A percentile compares a stretch with the other conserved stretches of the same genome.
phyloP scores from a whole-genome alignment of 2,329 filamentous ascomycete species.

The Chaetomiaceae sp. region DNA sequence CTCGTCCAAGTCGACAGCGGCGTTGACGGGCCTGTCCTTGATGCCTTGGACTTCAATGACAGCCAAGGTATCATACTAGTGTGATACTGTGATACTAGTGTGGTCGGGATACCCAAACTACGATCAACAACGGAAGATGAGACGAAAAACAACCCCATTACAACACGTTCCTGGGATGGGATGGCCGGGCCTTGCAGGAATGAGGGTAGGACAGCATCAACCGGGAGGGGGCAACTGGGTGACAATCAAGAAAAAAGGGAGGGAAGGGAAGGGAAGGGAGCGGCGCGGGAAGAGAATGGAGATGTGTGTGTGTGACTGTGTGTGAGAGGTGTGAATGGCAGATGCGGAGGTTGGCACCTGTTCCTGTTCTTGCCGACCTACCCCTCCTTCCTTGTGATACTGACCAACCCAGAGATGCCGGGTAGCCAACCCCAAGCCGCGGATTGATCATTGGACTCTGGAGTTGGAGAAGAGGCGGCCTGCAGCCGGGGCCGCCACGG shows the following conservation, averaged over 20 bases:
- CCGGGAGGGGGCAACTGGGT: slow-evolving; percentile 5
- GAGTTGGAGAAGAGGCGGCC: too few species aligned
- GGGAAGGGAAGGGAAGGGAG: too few species aligned
- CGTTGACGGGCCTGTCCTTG: neutral
- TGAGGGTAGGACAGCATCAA: slow-evolving; percentile 6
- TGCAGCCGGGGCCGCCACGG: neutral
- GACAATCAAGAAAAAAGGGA: neutral
- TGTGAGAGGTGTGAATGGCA: too few species aligned
- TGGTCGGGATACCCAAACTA: too few species aligned
- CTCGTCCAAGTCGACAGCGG: neutral
- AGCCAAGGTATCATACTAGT: too few species aligned
- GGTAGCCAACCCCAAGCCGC: neutral
- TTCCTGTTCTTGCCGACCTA: slow-evolving; percentile 20
- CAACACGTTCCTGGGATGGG: too few species aligned
- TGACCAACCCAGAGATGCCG: slow-evolving; percentile 5
- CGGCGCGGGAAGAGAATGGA: too few species aligned
- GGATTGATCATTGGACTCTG: slow-evolving; percentile 4
- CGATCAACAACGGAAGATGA: too few species aligned
- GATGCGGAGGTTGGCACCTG: neutral
- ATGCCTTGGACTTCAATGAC: too few species aligned
- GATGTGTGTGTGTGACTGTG: too few species aligned
- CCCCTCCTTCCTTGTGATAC: slow-evolving; percentile 8
- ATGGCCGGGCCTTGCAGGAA: neutral
- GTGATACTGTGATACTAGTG: too few species aligned
- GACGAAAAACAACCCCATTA: too few species aligned